phyloP scores from a whole-genome alignment of 2,329 filamentous ascomycete genomes.

The Sarocladium kiliense region DNA sequence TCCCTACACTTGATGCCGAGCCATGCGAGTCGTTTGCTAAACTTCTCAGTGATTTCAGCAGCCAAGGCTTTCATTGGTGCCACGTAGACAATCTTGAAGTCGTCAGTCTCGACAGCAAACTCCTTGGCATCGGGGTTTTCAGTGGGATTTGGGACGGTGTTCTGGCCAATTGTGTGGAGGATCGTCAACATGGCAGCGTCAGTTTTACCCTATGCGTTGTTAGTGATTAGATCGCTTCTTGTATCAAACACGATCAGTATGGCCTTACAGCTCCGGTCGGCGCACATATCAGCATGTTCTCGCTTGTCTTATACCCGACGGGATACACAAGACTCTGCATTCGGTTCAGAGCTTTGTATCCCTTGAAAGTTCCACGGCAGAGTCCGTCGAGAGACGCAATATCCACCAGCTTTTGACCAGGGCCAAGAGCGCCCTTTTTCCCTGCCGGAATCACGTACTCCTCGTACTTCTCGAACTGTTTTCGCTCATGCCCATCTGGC shows the following conservation, averaged over 20 bases:
- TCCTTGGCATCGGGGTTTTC: constrained; percentile 69
- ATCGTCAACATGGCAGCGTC: constrained; percentile 97
- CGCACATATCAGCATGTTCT: constrained; percentile 98
- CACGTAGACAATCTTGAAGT: constrained; percentile 98
- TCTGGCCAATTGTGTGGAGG: constrained; percentile 82
- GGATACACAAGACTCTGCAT: constrained; percentile 98
- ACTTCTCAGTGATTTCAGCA: constrained; percentile 91
- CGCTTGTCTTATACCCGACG: constrained; percentile 89
- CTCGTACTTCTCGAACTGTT: constrained; percentile 74
- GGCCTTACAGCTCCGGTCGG: constrained; percentile 77
- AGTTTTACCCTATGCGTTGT: constrained; percentile 70
- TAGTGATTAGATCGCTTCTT: constrained; percentile 8
- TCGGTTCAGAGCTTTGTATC: constrained; percentile 88
- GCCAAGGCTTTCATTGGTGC: constrained; percentile 98
- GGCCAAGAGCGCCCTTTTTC: constrained; percentile 67
- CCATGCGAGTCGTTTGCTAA: constrained; percentile 89
- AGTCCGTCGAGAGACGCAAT: constrained; percentile 84
- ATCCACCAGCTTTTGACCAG: constrained; percentile 68
- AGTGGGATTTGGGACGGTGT: constrained; percentile 72
- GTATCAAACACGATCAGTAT: neutral
- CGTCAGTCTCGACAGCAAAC: constrained; percentile 75
- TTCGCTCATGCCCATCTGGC: constrained; percentile 67
- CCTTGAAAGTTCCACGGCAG: constrained; percentile 86
- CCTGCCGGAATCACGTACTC: constrained; percentile 84
- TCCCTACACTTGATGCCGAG: constrained; percentile 88